These are phyloP conservation scores for Penicillium hesseltinei DNA, from an alignment of 2,329 filamentous ascomycete genomes.

Conservation along the genomic window DNA sequence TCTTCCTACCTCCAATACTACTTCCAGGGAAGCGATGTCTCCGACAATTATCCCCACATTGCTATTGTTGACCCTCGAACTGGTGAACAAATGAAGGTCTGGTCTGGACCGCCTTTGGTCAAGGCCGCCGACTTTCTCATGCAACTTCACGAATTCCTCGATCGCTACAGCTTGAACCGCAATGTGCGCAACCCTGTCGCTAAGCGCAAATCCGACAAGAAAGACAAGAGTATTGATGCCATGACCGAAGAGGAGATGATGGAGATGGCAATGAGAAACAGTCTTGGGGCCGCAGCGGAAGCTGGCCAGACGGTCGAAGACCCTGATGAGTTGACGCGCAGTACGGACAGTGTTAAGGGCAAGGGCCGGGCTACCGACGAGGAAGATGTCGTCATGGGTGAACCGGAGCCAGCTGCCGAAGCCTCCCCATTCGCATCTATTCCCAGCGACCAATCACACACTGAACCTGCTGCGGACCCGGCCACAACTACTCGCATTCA, in stretches of 20 bases:
- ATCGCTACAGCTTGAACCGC: constrained; percentile 84
- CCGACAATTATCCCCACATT: constrained; percentile 93
- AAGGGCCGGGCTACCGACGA: constrained; percentile 51
- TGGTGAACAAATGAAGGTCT: constrained; percentile 94
- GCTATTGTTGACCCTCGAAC: constrained; percentile 94
- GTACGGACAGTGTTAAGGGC: constrained; percentile 46
- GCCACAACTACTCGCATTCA: constrained; percentile 82
- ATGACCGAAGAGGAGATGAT: constrained; percentile 99
- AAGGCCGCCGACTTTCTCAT: constrained; percentile 77
- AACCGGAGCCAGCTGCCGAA: constrained; percentile 37
- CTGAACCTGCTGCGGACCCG: constrained; percentile 71
- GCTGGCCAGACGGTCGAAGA: constrained; percentile 62
- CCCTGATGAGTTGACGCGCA: constrained; percentile 83
- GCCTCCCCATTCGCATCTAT: constrained; percentile 65
- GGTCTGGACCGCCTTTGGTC: constrained; percentile 81
- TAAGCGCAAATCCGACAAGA: constrained; percentile 68
- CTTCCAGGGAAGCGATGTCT: constrained; percentile 73
- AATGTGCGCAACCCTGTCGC: constrained; percentile 93
- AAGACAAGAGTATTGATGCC: constrained; percentile 71
- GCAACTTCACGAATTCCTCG: constrained; percentile 92
- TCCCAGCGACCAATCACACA: constrained; percentile 68
- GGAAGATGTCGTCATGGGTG: constrained; percentile 37
- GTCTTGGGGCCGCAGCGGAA: constrained; percentile 59
- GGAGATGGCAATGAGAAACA: constrained; percentile 88
- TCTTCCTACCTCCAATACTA: constrained; percentile 88